A percentile compares a stretch with the other conserved stretches of the same genome.
phyloP scores from a whole-genome alignment of 345 rosid genomes.

The Populus pruinosa region DNA sequence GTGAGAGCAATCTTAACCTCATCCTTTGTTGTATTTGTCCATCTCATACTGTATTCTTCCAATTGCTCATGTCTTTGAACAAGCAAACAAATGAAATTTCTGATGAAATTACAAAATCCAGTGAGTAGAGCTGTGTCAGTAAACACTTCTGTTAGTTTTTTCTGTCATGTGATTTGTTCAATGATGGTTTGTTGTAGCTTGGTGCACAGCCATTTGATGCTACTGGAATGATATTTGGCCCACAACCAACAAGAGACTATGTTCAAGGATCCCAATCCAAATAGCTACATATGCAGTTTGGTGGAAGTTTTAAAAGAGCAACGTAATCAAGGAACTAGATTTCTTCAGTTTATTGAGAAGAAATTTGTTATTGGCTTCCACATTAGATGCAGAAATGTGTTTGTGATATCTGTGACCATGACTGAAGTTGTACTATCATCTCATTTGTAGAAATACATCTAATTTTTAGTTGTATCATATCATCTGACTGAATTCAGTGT shows the following conservation, averaged over 20 bases:
- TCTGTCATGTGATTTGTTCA: neutral
- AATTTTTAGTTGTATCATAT: slow-evolving; percentile 14
- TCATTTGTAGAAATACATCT: slow-evolving; percentile 28
- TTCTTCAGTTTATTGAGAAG: slow-evolving; percentile 6
- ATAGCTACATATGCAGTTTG: slow-evolving; percentile 87
- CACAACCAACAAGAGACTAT: slow-evolving; percentile 57
- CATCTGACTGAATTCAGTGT: slow-evolving; percentile 9
- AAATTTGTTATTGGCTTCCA: slow-evolving; percentile 5
- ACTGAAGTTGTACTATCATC: slow-evolving; percentile 19
- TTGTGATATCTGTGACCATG: slow-evolving; percentile 1
- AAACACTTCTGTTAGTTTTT: neutral
- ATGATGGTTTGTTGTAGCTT: slow-evolving; percentile 33
- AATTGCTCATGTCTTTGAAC: neutral
- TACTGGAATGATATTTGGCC: slow-evolving; percentile 52
- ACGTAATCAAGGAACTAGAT: slow-evolving; percentile 24
- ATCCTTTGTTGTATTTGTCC: neutral
- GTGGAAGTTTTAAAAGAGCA: slow-evolving; percentile 57
- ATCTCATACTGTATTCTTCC: neutral
- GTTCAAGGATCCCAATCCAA: slow-evolving; percentile 53
- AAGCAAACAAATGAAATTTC: neutral
- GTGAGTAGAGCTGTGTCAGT: neutral
- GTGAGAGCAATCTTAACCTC: neutral
- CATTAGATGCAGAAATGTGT: slow-evolving; percentile 9
- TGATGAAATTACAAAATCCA: neutral
- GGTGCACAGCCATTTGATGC: slow-evolving; percentile 51